Evolutionary conservation across 352 stramenopile genomes (phyloP).

Genomic region (Pythium phragmitis): DNA sequence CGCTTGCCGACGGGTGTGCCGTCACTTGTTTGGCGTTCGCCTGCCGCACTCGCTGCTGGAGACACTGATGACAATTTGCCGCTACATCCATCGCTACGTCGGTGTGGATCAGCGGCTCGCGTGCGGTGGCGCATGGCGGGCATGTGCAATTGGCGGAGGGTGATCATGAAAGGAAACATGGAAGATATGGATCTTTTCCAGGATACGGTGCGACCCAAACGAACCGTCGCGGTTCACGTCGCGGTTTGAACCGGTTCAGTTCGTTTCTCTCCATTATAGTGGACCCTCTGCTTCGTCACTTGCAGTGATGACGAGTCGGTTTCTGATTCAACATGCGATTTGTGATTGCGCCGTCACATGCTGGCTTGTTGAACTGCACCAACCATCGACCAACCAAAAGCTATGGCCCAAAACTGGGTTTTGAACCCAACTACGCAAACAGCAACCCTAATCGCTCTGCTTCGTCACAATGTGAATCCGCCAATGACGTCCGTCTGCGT

Average conservation of each 20-base stretch:
- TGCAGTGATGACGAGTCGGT: too few species aligned
- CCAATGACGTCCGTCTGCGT: conserved; percentile 16
- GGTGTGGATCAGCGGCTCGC: not conserved
- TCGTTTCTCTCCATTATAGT: not conserved
- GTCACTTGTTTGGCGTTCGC: conserved; percentile 7
- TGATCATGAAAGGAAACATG: conserved; percentile 21
- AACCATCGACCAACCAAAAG: too few species aligned
- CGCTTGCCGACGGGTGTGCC: not conserved
- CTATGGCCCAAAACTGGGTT: too few species aligned
- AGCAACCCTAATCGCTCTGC: conserved; percentile 21
- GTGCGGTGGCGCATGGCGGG: conserved; percentile 18
- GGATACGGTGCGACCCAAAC: conserved; percentile 17
- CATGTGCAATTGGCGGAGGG: not conserved
- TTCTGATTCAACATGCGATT: too few species aligned
- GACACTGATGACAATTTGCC: not conserved
- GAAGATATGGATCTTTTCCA: conserved; percentile 2
- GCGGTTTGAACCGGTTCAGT: conserved; percentile 2
- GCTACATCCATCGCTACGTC: not conserved
- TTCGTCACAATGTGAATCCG: conserved; percentile 10
- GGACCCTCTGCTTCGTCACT: not conserved
- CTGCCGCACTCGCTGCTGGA: conserved; percentile 15
- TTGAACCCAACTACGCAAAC: conserved; percentile 11
- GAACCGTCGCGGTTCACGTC: conserved; percentile 11
- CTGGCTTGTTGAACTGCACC: too few species aligned
- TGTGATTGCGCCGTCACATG: too few species aligned